Conservation (phyloP, 139 green algal genomes). For the Auxenochlorella protothecoides region DNA sequence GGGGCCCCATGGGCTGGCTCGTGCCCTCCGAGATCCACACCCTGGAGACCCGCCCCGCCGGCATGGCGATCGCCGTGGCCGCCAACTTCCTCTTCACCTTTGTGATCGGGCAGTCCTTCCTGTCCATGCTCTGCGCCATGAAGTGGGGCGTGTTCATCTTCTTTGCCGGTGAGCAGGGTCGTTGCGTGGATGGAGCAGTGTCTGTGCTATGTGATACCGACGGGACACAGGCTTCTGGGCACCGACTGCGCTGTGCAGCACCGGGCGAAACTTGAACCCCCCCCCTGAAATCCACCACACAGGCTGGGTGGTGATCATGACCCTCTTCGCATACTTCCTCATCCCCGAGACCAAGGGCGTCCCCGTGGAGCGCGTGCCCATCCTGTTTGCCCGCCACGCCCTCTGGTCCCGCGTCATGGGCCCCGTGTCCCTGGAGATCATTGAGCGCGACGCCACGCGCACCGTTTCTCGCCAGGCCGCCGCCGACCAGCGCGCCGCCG, state of each 20-base stretch:
- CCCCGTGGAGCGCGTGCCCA: slow-evolving; percentile 27
- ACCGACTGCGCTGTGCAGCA: too few species aligned
- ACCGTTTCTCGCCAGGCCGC: slow-evolving; percentile 1
- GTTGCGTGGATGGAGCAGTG: slow-evolving; percentile 1
- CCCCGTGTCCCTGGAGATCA: slow-evolving; percentile 8
- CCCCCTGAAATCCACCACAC: too few species aligned
- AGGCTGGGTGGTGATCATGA: slow-evolving; percentile 37
- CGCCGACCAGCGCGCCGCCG: too few species aligned
- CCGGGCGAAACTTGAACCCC: too few species aligned
- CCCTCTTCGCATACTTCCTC: slow-evolving; percentile 31
- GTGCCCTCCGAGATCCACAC: slow-evolving; percentile 7
- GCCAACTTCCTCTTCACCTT: slow-evolving; percentile 50
- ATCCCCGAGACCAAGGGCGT: slow-evolving; percentile 57
- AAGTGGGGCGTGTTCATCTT: slow-evolving; percentile 52
- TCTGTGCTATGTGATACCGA: too few species aligned
- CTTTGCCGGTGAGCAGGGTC: slow-evolving; percentile 24
- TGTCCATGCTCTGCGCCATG: slow-evolving; percentile 44
- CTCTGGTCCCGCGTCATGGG: slow-evolving; percentile 12
- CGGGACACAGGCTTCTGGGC: too few species aligned
- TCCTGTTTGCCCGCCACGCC: slow-evolving; percentile 11
- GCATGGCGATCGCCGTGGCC: slow-evolving; percentile 26
- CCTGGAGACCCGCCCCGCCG: slow-evolving; percentile 11
- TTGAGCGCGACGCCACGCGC: slow-evolving; percentile 4
- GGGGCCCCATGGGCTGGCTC: slow-evolving; percentile 53
- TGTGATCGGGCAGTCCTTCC: slow-evolving; percentile 52